Base-by-base conservation (phyloP, 2,329 filamentous ascomycete genomes). In the Aspergillus viridinutans region DNA sequence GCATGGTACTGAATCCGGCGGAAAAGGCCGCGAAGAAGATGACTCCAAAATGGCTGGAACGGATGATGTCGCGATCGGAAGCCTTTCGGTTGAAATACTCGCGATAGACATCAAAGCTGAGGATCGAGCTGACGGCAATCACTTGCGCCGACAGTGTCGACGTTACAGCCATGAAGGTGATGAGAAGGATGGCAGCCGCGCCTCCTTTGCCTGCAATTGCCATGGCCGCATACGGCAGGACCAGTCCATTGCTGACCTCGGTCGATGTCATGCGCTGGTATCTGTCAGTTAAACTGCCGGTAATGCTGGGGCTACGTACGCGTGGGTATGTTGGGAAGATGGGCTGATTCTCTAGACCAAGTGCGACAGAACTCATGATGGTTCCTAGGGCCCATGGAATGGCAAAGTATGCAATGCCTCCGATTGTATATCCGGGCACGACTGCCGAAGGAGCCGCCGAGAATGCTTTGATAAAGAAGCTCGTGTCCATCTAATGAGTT, bases 301-400 rank as follows among this genome's bases (percentile, higher is more conserved):
- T 49, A 52, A 45, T 20, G 3, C n/a, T 3, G 14, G 8, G 4
- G 17, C 25, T 7, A 50, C 68, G 58, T 58, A 74, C 72, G 4
- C 78, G 65, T 2, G 82, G 82, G 49, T 78, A 85, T 0, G 81
- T 85, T 0, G 83, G 83, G 54, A 83, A 85, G 0, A 74, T 71
- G 0, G 80, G 73, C 0, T 72, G 75, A 7, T 74, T 74, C 51
- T 83, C 81, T 0, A 83, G 65, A 0, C 74, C 80, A 0, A 83
- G 64, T 0, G 80, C 81, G 0, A 78, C 71, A 6, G 78, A 76
- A 51, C 79, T 78, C 69, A 81, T 80, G 0, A 82, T 64, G 0
- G 81, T 83, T 1, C 81, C 81, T 0, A 83, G 69, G 1, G 75
- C 77, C 80, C 80, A 83, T 0, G 82, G 81, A 10, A 84, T 81